Evolutionary conservation across 2,329 filamentous ascomycete genomes (phyloP).

Genomic region (Xylariaceae sp.): DNA sequence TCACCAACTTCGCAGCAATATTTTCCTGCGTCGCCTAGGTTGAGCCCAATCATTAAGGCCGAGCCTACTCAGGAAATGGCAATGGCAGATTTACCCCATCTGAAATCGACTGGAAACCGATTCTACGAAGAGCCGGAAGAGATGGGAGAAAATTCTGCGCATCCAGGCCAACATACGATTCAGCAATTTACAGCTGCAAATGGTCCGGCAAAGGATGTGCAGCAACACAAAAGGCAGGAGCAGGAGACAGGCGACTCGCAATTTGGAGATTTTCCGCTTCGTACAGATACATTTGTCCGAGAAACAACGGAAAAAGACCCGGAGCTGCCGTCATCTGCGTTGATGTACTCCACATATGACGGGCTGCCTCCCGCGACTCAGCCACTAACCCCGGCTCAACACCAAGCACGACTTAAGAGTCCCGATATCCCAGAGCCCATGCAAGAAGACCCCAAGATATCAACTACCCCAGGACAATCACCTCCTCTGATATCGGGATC

Average conservation of each 20-base stretch:
- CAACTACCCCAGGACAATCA: constrained; percentile 16
- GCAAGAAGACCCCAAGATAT: constrained; percentile 22
- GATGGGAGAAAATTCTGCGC: constrained; percentile 13
- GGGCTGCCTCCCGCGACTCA: constrained; percentile 26
- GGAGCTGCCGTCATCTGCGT: constrained; percentile 23
- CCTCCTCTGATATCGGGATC: constrained; percentile 24
- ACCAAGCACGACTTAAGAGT: constrained; percentile 28
- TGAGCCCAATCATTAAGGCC: constrained; percentile 17
- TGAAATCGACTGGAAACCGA: constrained; percentile 5
- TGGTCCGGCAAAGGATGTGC: not conserved
- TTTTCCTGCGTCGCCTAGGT: constrained; percentile 14
- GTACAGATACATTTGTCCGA: constrained; percentile 20
- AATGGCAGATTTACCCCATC: constrained; percentile 8
- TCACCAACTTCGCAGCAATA: constrained; percentile 18
- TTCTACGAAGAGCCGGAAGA: constrained; percentile 25
- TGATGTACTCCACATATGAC: constrained; percentile 20
- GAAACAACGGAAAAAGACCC: constrained; percentile 25
- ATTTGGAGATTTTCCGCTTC: constrained; percentile 16
- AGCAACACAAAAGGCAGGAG: constrained; percentile 10
- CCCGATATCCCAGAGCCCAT: constrained; percentile 31
- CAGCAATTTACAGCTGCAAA: constrained; percentile 1
- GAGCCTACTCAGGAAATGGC: constrained; percentile 13
- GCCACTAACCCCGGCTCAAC: constrained; percentile 22
- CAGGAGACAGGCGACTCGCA: constrained; percentile 17
- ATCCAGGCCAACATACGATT: constrained; percentile 2